These are phyloP conservation scores for Papilionanthe hybrid DNA, from an alignment of 116 monocot genomes.

Conservation along the genomic window DNA sequence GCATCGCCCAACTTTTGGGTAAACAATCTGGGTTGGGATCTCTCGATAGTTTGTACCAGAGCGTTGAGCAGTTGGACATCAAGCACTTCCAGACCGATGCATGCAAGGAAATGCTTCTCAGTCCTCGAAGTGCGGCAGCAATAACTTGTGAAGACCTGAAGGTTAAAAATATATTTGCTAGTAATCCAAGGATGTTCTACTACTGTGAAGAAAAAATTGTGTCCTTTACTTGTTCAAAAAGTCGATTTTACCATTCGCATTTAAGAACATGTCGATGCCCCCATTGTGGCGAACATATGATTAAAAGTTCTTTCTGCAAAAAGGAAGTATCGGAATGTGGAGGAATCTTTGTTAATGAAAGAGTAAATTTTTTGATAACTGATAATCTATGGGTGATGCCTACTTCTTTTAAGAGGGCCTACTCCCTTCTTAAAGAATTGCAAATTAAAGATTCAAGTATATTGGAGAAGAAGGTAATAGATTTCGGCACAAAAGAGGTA, in stretches of 20 bases:
- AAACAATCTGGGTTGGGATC: constrained; percentile 6
- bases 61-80: constrained; percentile 19
- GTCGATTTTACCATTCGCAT: background rate
- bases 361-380: background rate
- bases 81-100: constrained; percentile 8
- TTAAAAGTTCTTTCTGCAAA: background rate
- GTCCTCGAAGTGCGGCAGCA: constrained; percentile 2
- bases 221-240: background rate
- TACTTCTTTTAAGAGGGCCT: background rate
- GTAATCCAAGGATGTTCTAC: background rate
- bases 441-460: background rate
- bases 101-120: constrained; percentile 26
- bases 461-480: background rate
- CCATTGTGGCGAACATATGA: constrained; percentile 16
- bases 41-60: constrained; percentile 15
- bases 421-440: background rate
- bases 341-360: constrained; percentile 12
- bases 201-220: background rate
- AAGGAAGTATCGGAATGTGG: background rate
- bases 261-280: background rate
- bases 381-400: constrained; percentile 1
- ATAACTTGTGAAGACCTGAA: background rate
- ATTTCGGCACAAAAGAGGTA: background rate
- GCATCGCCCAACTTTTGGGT: constrained; percentile 17
- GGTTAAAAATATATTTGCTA: background rate